A percentile compares a stretch with the other conserved stretches of the same genome.
Evolutionary conservation across 2,329 filamentous ascomycete species (phyloP).

Genomic region (Penicillium hordei): DNA sequence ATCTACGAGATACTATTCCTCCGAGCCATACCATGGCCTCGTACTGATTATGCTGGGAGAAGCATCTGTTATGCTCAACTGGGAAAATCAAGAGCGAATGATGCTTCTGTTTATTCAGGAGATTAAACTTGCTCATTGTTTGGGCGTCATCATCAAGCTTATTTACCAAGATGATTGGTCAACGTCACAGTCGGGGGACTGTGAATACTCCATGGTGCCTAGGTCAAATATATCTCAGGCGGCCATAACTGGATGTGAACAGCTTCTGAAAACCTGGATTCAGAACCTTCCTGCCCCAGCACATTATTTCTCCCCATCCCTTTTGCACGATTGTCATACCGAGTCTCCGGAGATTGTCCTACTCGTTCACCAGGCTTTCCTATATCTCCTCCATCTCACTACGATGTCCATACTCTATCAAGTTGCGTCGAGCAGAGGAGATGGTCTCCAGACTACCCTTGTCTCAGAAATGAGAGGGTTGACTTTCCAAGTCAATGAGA

Average conservation of each 20-base stretch:
- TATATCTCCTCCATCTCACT: slow-evolving; percentile 13
- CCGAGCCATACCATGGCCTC: slow-evolving; percentile 3
- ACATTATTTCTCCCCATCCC: slow-evolving; percentile 6
- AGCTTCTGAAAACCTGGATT: slow-evolving; percentile 8
- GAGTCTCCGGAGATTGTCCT: slow-evolving; percentile 7
- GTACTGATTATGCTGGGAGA: slow-evolving; percentile 7
- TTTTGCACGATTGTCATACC: not conserved
- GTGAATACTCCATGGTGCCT: not conserved
- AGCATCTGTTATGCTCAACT: slow-evolving; percentile 6
- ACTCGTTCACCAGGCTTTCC: slow-evolving; percentile 8
- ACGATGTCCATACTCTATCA: slow-evolving; percentile 3
- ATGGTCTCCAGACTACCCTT: not conserved
- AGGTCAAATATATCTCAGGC: slow-evolving; percentile 1
- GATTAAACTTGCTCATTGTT: slow-evolving; percentile 6
- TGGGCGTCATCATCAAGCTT: slow-evolving; percentile 4
- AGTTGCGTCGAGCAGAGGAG: not conserved
- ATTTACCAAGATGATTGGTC: slow-evolving; percentile 8
- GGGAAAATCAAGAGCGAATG: slow-evolving; percentile 11
- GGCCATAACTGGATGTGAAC: not conserved
- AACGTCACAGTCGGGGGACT: not conserved
- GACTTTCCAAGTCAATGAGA: slow-evolving; percentile 6
- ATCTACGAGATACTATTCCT: slow-evolving; percentile 10
- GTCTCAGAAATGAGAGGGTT: slow-evolving; percentile 1
- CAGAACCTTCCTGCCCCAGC: slow-evolving; percentile 3
- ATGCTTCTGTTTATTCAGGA: slow-evolving; percentile 10